Percentiles rank a stretch among this genome's conserved stretches.
phyloP scores from a whole-genome alignment of 2,329 filamentous ascomycete genomes.

The Stachybotrys chartarum region DNA sequence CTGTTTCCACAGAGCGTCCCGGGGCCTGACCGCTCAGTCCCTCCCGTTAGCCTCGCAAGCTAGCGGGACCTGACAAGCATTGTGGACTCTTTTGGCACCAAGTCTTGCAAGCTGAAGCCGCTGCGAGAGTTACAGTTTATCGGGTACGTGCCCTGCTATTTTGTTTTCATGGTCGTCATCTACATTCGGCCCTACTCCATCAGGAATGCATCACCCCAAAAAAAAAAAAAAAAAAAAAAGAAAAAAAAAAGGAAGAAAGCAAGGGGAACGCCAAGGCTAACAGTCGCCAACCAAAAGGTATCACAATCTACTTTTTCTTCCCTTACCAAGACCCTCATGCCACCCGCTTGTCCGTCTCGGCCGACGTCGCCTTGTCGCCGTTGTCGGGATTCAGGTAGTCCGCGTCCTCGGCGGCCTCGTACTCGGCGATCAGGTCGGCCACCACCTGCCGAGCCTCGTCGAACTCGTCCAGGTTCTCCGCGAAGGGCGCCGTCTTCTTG shows the following conservation, averaged over 20 bases:
- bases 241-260: not conserved
- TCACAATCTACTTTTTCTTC: not conserved
- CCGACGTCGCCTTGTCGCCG: constrained; percentile 43
- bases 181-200: too few relatives aligned
- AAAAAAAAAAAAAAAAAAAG: not conserved
- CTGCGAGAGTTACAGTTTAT: too few relatives aligned
- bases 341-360: constrained; percentile 45
- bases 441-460: constrained; percentile 92
- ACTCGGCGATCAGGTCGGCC: constrained; percentile 83
- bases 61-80: too few relatives aligned
- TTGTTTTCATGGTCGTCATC: too few relatives aligned
- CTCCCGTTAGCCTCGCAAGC: too few relatives aligned
- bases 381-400: constrained; percentile 78
- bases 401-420: constrained; percentile 87
- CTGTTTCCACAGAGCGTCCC: too few relatives aligned
- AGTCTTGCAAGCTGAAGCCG: too few relatives aligned
- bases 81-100: too few relatives aligned
- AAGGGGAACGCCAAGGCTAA: too few relatives aligned
- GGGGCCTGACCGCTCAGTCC: too few relatives aligned
- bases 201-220: not conserved
- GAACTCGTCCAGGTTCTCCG: constrained; percentile 87
- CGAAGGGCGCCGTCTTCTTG: constrained; percentile 90
- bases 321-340: constrained; percentile 16
- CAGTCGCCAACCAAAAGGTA: too few relatives aligned
- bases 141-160: too few relatives aligned